phyloP scores from a whole-genome alignment of 169 alveolate genomes.

The Plasmodium falciparum region DNA sequence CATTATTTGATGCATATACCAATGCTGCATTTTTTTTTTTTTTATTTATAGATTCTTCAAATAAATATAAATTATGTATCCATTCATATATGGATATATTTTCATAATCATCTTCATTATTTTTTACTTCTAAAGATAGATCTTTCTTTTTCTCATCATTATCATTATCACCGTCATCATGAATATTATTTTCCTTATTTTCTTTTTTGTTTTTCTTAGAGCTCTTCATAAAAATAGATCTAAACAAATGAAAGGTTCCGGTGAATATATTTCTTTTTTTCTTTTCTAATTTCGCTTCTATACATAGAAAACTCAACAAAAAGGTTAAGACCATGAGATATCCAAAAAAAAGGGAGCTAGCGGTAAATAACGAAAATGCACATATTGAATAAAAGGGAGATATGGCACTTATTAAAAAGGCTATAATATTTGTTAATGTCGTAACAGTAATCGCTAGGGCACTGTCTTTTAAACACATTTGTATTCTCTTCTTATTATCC shows the following conservation, averaged over 20 bases:
- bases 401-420: constrained; percentile 88
- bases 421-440: constrained; percentile 86
- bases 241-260: constrained; percentile 4
- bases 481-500: constrained; percentile 85
- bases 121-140: constrained; percentile 10
- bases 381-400: constrained; percentile 87
- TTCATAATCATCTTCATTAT: constrained; percentile 39
- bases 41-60: constrained; percentile 73
- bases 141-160: neutral
- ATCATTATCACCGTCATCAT: neutral
- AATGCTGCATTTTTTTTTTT: constrained; percentile 28
- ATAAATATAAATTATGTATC: constrained; percentile 65
- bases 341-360: constrained; percentile 85
- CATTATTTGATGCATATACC: constrained; percentile 20
- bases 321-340: constrained; percentile 85
- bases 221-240: neutral
- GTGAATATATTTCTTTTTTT: constrained; percentile 43
- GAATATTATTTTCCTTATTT: neutral
- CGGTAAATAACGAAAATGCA: constrained; percentile 85
- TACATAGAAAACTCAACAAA: constrained; percentile 83
- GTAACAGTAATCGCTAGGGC: constrained; percentile 89
- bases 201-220: neutral
- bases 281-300: constrained; percentile 85
- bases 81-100: constrained; percentile 63
- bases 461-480: constrained; percentile 84